Evolutionary conservation across 129 eudicot species (phyloP), one percentile per base, ranked within the genome.

Genomic region (Centaurea solstitialis): DNA sequence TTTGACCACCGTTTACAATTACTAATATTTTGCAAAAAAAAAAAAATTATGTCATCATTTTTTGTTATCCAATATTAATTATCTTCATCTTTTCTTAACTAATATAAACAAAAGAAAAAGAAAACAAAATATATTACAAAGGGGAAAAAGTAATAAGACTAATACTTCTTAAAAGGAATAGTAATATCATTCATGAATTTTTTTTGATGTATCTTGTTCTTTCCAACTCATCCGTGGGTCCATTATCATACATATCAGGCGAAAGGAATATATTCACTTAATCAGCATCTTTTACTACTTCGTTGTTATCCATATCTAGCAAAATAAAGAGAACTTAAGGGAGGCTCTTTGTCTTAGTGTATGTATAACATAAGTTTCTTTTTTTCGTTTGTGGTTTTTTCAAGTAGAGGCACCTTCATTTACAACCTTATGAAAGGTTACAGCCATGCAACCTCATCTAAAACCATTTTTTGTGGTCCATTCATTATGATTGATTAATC

Each of bases 221-320:
- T 64, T 64, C 30, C 28, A 64, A 30, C 12, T 22, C 68, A 64
- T 64, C 1, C 1, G 8, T 20, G 6, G 28, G 30, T 59, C 66
- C 66, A 59, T 59, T 59, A 59, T 59, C 23, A 59, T 59, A 9
- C 18, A 18, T 21, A 64, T 64, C 28, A 8, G 11, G 68, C 30
- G 12, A 64, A 21, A 64, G 21, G 68, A 64, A 64, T 64, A 64
- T 64, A 64, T 64, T 64, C 68, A 64, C 68, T 64, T 64, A 64
- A 21, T 64, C 26, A 64, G 26, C 30, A 64, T 21, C 68, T 64
- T 22, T 18, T 64, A 64, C 68, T 22, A 21, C 68, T 64, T 30
- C 26, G 22, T 8, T 64, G 28, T 64, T 9, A 64, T 64, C 68
- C 30, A 64, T 64, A 64, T 64, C 68, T 64, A 9, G 30, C 68